Evolutionary conservation across 2,329 filamentous ascomycete species (phyloP), one percentile per base, ranked within the genome.

Genomic region (Pseudofabraea citricarpa): DNA sequence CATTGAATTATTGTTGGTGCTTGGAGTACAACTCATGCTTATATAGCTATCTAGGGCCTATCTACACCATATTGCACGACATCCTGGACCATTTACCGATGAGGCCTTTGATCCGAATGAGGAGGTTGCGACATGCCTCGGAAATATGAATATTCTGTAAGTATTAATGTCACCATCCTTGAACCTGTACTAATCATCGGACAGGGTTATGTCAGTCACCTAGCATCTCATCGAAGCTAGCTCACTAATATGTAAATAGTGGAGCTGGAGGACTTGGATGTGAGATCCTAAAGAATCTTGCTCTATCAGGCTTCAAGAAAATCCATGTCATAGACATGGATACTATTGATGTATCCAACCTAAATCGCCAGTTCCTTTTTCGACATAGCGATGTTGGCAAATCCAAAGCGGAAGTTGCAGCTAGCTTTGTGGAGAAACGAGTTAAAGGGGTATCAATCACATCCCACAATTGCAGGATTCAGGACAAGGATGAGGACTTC

Each of bases 251-350:
- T 38, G 23, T 37, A 12, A 51, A 49, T 55, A 96, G 90, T 54
- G 93, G 93, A 45, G 93, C 93, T 46, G 93, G 93, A 49, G 93
- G 93, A 9, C 68, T 98, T 47, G 93, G 93, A 53, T 98, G 93
- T 58, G 93, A 98, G 64, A 95, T 98, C 35, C 72, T 98, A 41
- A 98, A 98, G 72, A 89, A 98, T 59, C 76, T 98, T 24, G 93
- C 93, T 32, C 76, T 98, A 41, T 96, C 91, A 2, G 90, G 90
- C 21, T 98, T 98, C 72, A 94, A 87, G 65, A 81, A 95, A 59
- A 96, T 98, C 54, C 90, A 98, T 70, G 93, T 98, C 46, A 97
- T 98, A 57, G 93, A 98, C 68, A 98, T 98, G 93, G 90, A 98
- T 66, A 98, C 91, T 1, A 98, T 98, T 64, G 93, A 98, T 61